phyloP scores from a whole-genome alignment of 2,329 filamentous ascomycete species.

The Fusarium floridanum region DNA sequence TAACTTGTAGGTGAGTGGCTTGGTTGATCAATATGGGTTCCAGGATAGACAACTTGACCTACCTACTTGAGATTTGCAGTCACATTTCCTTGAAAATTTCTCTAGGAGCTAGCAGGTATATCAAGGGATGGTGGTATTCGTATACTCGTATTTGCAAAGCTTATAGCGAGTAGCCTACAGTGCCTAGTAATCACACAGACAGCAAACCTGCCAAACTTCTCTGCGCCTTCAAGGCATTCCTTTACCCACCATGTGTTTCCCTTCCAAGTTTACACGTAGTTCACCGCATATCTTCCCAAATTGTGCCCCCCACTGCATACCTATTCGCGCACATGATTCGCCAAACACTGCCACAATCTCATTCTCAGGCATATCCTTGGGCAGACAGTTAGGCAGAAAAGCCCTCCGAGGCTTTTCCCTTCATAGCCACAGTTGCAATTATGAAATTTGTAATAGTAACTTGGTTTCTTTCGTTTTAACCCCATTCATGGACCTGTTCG shows the following conservation, averaged over 20 bases:
- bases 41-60: background rate
- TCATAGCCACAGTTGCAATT: background rate
- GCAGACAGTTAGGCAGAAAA: background rate
- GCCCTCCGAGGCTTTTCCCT: background rate
- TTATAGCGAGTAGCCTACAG: no score
- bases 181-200: no score
- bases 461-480: background rate
- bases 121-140: no score
- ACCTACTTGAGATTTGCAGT: background rate
- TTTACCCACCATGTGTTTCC: no score
- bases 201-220: background rate
- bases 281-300: no score
- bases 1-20: background rate
- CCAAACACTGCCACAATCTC: background rate
- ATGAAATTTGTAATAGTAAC: background rate
- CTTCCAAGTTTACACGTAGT: no score
- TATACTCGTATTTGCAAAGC: no score
- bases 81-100: background rate
- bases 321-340: background rate
- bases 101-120: background rate
- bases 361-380: background rate
- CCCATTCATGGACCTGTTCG: background rate
- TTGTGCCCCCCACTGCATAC: no score
- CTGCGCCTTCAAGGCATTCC: no score
- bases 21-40: background rate